These are phyloP conservation scores for Oryza glumipatula DNA, from an alignment of 176 grass and related monocot genomes.

Conservation along the genomic window DNA sequence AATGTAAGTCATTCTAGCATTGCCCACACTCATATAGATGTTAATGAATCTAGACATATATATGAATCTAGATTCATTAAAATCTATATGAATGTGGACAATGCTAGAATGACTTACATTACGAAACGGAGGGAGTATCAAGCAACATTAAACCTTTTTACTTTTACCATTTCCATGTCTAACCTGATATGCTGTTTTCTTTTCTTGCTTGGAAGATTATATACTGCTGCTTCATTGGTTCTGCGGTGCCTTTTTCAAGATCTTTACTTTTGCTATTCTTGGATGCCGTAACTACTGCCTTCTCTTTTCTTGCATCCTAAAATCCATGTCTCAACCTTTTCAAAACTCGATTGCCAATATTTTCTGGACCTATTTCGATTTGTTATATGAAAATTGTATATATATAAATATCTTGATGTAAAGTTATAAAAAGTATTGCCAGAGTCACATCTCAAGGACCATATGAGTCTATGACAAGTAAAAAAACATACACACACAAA, in stretches of 20 bases:
- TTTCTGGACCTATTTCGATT: background rate
- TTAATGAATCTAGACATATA: too few relatives aligned
- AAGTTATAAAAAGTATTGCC: background rate
- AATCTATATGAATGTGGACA: too few relatives aligned
- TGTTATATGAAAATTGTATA: background rate
- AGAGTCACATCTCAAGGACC: background rate
- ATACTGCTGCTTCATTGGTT: background rate
- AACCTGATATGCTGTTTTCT: conserved; percentile 17
- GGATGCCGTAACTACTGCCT: background rate
- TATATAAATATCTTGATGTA: background rate
- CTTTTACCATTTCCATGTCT: background rate
- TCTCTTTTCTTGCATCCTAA: background rate
- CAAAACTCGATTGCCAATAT: background rate
- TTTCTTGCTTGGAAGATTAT: conserved; percentile 20
- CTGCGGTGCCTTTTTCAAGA: background rate
- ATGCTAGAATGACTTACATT: too few relatives aligned
- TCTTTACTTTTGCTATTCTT: background rate
- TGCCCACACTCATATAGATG: too few relatives aligned
- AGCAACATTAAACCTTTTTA: background rate
- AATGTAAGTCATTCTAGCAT: too few relatives aligned
- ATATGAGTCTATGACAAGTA: background rate
- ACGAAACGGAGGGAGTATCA: too few relatives aligned
- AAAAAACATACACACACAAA: background rate
- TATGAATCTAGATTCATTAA: too few relatives aligned
- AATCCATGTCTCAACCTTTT: background rate